Conservation (phyloP, 441 rosid species). For the Pelargonium myrrhifolium region DNA sequence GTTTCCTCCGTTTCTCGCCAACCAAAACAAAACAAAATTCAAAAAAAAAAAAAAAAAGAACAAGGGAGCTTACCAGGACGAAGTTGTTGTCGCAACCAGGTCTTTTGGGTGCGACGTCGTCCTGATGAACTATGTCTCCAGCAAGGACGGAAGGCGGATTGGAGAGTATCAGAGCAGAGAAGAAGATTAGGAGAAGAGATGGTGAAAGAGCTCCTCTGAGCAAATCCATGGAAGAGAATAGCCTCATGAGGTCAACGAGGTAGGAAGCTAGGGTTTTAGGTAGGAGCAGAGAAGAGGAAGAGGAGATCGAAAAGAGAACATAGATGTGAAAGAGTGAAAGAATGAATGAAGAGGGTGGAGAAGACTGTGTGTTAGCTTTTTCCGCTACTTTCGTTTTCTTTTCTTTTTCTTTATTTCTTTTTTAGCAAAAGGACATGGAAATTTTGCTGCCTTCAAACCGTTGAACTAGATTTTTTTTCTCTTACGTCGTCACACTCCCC, state of each 20-base stretch:
- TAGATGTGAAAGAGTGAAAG: not conserved
- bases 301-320: not conserved
- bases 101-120: slow-evolving; percentile 36
- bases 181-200: not conserved
- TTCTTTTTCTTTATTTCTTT: not conserved
- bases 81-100: slow-evolving; percentile 55
- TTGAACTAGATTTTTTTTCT: not conserved
- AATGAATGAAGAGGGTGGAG: not conserved
- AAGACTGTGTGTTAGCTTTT: not conserved
- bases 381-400: not conserved
- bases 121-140: slow-evolving; percentile 58
- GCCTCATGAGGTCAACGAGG: not conserved
- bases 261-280: slow-evolving; percentile 13
- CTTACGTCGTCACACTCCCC: not conserved
- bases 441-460: slow-evolving; percentile 4
- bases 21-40: not conserved
- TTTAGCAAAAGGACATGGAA: not conserved
- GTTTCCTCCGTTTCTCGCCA: not conserved
- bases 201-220: not conserved
- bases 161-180: slow-evolving; percentile 25
- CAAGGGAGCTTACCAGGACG: slow-evolving; percentile 32
- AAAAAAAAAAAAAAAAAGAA: not conserved
- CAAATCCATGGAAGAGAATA: slow-evolving; percentile 17
- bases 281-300: not conserved
- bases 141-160: slow-evolving; percentile 31